These are phyloP conservation scores for Russula sp. DNA, from an alignment of 768 basidiomycete species.

Conservation along the genomic window DNA sequence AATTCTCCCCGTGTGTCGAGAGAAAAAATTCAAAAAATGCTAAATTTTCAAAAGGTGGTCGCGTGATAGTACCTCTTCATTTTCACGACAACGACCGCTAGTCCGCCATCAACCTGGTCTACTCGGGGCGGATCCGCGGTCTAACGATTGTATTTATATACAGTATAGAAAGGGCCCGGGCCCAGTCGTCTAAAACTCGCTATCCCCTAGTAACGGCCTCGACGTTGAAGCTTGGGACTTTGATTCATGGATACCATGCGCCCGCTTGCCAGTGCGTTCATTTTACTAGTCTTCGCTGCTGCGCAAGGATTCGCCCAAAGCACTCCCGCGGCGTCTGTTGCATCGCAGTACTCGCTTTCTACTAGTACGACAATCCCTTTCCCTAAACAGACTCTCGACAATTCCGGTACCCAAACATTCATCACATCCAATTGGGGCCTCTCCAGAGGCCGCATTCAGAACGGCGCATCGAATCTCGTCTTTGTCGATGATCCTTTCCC, in stretches of 20 bases:
- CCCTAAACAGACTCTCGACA: constrained; percentile 53
- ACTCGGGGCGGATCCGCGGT: not conserved
- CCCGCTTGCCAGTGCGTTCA: not conserved
- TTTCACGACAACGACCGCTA: not conserved
- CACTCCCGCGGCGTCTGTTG: constrained; percentile 29
- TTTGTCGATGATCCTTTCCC: constrained; percentile 70
- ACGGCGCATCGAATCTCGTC: constrained; percentile 47
- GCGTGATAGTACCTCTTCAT: not conserved
- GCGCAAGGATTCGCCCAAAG: not conserved
- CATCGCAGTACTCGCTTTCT: constrained; percentile 47
- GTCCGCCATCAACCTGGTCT: not conserved
- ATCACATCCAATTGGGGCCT: constrained; percentile 56
- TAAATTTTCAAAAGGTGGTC: too few relatives aligned
- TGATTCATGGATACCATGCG: not conserved
- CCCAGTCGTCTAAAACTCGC: too few relatives aligned
- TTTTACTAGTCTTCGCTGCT: constrained; percentile 7
- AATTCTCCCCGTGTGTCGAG: too few relatives aligned
- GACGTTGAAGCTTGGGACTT: too few relatives aligned
- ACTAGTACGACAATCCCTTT: constrained; percentile 61
- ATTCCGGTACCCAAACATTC: constrained; percentile 44
- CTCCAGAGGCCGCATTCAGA: constrained; percentile 53
- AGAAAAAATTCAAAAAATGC: too few relatives aligned
- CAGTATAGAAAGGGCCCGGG: not conserved
- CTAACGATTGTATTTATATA: not conserved
- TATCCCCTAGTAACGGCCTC: not conserved